A percentile compares a stretch with the other conserved stretches of the same genome.
Conservation (phyloP, 78 protist species). For the Ministeria vibrans region DNA sequence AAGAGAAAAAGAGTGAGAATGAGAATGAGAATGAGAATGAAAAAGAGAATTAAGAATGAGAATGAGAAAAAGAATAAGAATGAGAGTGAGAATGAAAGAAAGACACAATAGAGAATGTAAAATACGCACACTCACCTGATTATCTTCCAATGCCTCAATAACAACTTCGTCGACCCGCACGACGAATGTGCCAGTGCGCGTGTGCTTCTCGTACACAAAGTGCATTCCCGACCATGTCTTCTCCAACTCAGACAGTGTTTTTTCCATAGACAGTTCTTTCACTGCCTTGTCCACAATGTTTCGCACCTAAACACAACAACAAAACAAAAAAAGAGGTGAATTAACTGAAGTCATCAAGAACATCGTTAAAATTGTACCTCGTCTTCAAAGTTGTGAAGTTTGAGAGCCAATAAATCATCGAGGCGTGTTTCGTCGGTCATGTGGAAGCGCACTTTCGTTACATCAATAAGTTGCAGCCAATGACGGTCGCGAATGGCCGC, state of each 20-base stretch:
- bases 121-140: too few relatives aligned
- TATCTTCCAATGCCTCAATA: constrained; percentile 42
- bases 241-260: constrained; percentile 8
- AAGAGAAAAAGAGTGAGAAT: too few relatives aligned
- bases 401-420: constrained; percentile 44
- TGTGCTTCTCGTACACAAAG: constrained; percentile 25
- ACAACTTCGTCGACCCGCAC: constrained; percentile 33
- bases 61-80: too few relatives aligned
- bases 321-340: too few relatives aligned
- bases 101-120: too few relatives aligned
- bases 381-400: constrained; percentile 64
- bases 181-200: constrained; percentile 17
- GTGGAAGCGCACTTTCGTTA: constrained; percentile 21
- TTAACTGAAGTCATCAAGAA: too few relatives aligned
- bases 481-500: constrained; percentile 78
- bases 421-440: constrained; percentile 49
- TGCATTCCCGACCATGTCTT: constrained; percentile 23
- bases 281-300: constrained; percentile 43
- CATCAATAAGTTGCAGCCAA: constrained; percentile 70
- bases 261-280: constrained; percentile 53
- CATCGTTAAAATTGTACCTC: too few relatives aligned
- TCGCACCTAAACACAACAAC: too few relatives aligned
- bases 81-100: too few relatives aligned
- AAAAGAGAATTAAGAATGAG: too few relatives aligned
- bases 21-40: too few relatives aligned